Conservation (phyloP, 768 basidiomycete genomes). For the Suillus brevipes region DNA sequence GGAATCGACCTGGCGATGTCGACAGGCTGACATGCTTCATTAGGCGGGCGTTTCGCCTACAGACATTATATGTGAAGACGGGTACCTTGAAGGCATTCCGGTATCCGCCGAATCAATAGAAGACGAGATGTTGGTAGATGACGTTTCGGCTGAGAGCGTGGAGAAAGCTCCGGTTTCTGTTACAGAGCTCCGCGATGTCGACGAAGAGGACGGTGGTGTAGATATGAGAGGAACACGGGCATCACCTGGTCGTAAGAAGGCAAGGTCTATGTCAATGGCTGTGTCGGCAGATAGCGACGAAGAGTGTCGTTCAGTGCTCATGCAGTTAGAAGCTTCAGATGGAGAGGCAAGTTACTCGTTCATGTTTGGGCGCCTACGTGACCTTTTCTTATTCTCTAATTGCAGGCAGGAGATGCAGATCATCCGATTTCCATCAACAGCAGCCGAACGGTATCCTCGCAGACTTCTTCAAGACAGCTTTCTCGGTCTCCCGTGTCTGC, state of each 20-base stretch:
- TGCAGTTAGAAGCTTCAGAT: not conserved
- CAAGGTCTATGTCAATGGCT: constrained; percentile 12
- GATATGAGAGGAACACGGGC: not conserved
- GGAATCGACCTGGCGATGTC: not conserved
- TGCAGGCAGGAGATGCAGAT: not conserved
- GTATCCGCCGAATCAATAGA: not conserved
- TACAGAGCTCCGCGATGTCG: not conserved
- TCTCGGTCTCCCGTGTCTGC: constrained; percentile 1
- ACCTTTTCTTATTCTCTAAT: not conserved
- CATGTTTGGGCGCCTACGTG: not conserved
- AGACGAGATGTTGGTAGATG: not conserved
- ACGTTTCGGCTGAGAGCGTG: not conserved
- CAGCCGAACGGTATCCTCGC: not conserved
- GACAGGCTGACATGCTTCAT: not conserved
- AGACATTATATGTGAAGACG: not conserved
- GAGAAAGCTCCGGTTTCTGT: not conserved
- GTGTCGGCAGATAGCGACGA: constrained; percentile 14
- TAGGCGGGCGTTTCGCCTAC: not conserved
- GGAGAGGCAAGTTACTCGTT: not conserved
- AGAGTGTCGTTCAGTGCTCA: not conserved
- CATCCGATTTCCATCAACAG: not conserved
- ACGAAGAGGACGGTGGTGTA: not conserved
- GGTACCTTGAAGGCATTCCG: not conserved
- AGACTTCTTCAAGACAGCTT: constrained; percentile 3
- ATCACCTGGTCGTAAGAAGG: not conserved